A percentile compares a stretch with the other conserved stretches of the same genome.
These are phyloP conservation scores for Hymenoscyphus fructigenus DNA, from an alignment of 2,329 filamentous ascomycete genomes.

Conservation along the genomic window DNA sequence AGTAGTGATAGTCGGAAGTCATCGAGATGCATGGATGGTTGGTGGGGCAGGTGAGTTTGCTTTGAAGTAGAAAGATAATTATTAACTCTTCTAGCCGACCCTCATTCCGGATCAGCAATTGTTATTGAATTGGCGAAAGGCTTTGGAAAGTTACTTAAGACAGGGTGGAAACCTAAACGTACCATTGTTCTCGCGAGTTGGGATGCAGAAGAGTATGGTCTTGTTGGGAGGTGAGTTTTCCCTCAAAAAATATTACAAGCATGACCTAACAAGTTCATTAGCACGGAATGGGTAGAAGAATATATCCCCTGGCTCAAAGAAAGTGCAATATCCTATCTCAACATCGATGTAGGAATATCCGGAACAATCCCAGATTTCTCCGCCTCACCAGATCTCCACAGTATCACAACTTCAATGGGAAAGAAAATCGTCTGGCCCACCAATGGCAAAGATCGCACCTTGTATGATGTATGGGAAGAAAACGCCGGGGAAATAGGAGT, in stretches of 20 bases:
- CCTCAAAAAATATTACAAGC: not conserved
- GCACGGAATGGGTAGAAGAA: conserved; percentile 69
- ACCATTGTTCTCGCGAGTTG: conserved; percentile 78
- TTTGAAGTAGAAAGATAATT: conserved; percentile 38
- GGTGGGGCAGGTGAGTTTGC: conserved; percentile 73
- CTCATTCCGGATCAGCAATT: not conserved
- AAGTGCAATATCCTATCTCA: conserved; percentile 28
- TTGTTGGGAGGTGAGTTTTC: conserved; percentile 70
- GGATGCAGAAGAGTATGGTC: conserved; percentile 72
- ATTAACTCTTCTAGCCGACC: not conserved
- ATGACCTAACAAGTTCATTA: not conserved
- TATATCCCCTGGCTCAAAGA: conserved; percentile 70
- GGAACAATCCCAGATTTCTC: not conserved
- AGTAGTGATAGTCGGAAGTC: conserved; percentile 81
- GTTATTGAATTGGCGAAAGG: conserved; percentile 41
- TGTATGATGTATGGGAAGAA: not conserved
- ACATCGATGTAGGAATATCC: conserved; percentile 16
- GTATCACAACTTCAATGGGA: not conserved
- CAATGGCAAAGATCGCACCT: conserved; percentile 28
- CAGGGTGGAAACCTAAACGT: conserved; percentile 77
- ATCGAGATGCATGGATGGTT: conserved; percentile 81
- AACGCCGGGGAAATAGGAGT: not conserved
- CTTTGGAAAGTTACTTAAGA: conserved; percentile 67
- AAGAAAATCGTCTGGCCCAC: conserved; percentile 2
- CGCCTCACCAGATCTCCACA: conserved; percentile 3